A percentile compares a stretch with the other conserved stretches of the same genome.
phyloP scores from a whole-genome alignment of 2,329 filamentous ascomycete species.

The Xylaria arbuscula region DNA sequence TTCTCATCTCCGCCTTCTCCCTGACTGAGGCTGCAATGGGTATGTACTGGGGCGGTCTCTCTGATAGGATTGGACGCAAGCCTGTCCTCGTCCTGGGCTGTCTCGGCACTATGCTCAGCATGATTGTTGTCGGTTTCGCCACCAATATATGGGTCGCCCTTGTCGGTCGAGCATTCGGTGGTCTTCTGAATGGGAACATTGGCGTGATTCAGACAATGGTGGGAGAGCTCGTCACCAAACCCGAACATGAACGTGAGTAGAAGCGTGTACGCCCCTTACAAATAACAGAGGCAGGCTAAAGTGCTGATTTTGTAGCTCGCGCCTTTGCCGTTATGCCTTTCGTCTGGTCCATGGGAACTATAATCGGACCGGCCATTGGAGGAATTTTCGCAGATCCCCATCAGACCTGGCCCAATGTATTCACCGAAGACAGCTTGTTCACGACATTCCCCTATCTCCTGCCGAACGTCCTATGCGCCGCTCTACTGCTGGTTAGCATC shows the following conservation, averaged over 20 bases:
- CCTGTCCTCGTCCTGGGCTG: constrained; percentile 86
- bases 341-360: constrained; percentile 91
- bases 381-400: constrained; percentile 86
- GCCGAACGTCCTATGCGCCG: constrained; percentile 86
- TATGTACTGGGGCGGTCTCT: constrained; percentile 88
- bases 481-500: constrained; percentile 81
- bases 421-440: constrained; percentile 77
- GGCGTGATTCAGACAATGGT: constrained; percentile 95
- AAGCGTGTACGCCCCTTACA: too few species aligned
- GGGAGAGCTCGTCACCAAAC: constrained; percentile 83
- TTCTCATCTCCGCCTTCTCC: constrained; percentile 88
- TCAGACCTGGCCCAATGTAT: constrained; percentile 75
- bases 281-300: background rate
- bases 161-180: constrained; percentile 78
- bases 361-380: constrained; percentile 88
- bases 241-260: constrained; percentile 83
- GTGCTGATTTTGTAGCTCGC: constrained; percentile 65
- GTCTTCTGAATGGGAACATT: constrained; percentile 90
- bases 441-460: constrained; percentile 85
- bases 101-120: constrained; percentile 81
- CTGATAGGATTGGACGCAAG: constrained; percentile 85
- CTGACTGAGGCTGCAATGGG: constrained; percentile 85
- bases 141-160: constrained; percentile 87
- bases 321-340: constrained; percentile 95
- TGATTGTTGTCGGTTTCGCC: constrained; percentile 85